These are phyloP conservation scores for Inga leiocalycina DNA, from an alignment of 306 rosid genomes.

Conservation along the genomic window DNA sequence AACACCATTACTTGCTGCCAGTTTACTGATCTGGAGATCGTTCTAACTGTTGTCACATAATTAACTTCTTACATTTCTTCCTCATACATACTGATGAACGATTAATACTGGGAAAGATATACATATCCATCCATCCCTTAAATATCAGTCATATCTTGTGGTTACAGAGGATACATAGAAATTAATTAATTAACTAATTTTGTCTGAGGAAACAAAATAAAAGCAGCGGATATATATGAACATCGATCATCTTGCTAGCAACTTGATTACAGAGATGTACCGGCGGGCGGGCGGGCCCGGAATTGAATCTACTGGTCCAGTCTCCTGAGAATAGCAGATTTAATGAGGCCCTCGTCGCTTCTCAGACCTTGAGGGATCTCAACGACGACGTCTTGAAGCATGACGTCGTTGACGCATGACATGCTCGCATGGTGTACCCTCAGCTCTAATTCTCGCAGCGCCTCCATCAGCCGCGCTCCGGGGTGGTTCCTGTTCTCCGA, in stretches of 20 bases:
- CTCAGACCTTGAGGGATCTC: constrained; percentile 49
- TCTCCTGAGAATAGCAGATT: constrained; percentile 55
- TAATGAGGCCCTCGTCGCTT: constrained; percentile 46
- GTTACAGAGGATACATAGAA: neutral
- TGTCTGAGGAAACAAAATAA: neutral
- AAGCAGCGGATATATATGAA: neutral
- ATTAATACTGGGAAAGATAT: neutral
- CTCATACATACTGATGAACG: neutral
- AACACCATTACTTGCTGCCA: neutral
- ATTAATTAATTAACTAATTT: neutral
- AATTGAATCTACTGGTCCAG: constrained; percentile 32
- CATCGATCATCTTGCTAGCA: neutral
- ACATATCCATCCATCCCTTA: too few relatives aligned
- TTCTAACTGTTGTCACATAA: neutral
- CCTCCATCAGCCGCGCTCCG: constrained; percentile 65
- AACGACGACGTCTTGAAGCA: constrained; percentile 82
- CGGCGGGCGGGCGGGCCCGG: too few relatives aligned
- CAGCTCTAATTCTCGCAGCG: constrained; percentile 63
- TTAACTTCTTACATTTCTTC: neutral
- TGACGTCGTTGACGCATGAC: constrained; percentile 64
- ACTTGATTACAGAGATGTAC: neutral
- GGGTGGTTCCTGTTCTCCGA: constrained; percentile 72
- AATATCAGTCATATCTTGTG: neutral
- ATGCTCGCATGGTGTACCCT: constrained; percentile 79
- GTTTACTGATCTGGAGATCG: too few relatives aligned